phyloP scores from a whole-genome alignment of 306 rosid species.

The Datisca glomerata region DNA sequence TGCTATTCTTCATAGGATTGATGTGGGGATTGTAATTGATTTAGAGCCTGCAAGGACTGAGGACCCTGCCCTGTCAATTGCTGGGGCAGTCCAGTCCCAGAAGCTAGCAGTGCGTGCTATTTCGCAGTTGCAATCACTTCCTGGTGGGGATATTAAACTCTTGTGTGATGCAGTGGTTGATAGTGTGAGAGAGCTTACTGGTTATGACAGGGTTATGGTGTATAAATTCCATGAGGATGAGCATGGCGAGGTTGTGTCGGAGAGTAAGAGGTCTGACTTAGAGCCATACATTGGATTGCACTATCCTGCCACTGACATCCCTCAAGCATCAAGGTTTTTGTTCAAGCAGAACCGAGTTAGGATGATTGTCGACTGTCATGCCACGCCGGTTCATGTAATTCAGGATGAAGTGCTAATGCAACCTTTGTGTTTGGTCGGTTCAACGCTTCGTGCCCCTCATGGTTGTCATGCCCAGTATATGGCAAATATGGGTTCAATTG shows the following conservation, averaged over 20 bases:
- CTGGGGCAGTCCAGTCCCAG: slow-evolving; percentile 96
- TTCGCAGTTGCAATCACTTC: slow-evolving; percentile 72
- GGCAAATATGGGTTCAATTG: slow-evolving; percentile 94
- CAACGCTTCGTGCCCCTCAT: slow-evolving; percentile 89
- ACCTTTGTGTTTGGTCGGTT: slow-evolving; percentile 87
- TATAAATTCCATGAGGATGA: slow-evolving; percentile 96
- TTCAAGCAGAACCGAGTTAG: slow-evolving; percentile 92
- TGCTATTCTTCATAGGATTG: slow-evolving; percentile 80
- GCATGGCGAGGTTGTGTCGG: slow-evolving; percentile 93
- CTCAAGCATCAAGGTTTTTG: slow-evolving; percentile 95
- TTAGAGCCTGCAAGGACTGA: slow-evolving; percentile 79
- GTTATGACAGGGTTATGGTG: slow-evolving; percentile 93
- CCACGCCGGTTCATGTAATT: slow-evolving; percentile 49
- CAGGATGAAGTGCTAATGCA: slow-evolving; percentile 73
- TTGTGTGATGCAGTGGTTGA: slow-evolving; percentile 75
- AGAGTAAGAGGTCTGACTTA: slow-evolving; percentile 71
- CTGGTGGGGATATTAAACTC: slow-evolving; percentile 72
- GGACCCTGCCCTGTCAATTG: slow-evolving; percentile 92
- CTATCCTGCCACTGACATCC: slow-evolving; percentile 91
- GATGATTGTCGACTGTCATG: slow-evolving; percentile 91
- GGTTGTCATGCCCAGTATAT: slow-evolving; percentile 94
- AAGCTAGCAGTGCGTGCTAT: slow-evolving; percentile 89
- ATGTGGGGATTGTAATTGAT: slow-evolving; percentile 83
- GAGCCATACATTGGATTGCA: slow-evolving; percentile 95
- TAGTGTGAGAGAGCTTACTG: slow-evolving; percentile 72